Percentiles rank a stretch among this genome's conserved stretches.
Conservation (phyloP, 2,329 filamentous ascomycete genomes). For the Colletotrichum sp. region DNA sequence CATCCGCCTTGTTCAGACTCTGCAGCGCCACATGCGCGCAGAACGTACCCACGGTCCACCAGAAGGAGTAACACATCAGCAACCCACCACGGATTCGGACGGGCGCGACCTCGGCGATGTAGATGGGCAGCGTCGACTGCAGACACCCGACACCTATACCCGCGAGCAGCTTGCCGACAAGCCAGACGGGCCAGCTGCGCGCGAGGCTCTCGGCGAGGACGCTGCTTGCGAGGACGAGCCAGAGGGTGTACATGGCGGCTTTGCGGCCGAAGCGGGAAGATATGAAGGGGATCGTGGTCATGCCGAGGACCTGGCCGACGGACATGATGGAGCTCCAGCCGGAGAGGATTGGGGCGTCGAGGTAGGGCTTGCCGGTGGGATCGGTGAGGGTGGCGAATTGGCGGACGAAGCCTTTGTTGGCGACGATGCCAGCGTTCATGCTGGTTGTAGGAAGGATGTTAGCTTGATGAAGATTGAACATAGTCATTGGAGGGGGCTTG, state of each 20-base stretch:
- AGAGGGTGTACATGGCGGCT: conserved; percentile 32
- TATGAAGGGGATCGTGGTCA: conserved; percentile 30
- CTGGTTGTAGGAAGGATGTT: conserved; percentile 12
- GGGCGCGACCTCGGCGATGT: conserved; percentile 45
- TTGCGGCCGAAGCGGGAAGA: conserved; percentile 34
- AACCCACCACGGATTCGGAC: conserved; percentile 41
- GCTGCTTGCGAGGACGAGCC: conserved; percentile 35
- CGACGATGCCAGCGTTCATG: conserved; percentile 40
- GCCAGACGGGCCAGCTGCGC: conserved; percentile 42
- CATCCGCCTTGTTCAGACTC: conserved; percentile 30
- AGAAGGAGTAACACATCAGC: conserved; percentile 46
- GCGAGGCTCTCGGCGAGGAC: conserved; percentile 41
- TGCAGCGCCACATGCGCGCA: conserved; percentile 45
- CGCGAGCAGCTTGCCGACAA: conserved; percentile 35
- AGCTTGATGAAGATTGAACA: neutral
- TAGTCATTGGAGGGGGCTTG: neutral
- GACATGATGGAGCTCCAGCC: conserved; percentile 43
- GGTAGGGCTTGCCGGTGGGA: conserved; percentile 29
- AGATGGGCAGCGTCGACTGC: conserved; percentile 43
- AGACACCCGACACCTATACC: conserved; percentile 46
- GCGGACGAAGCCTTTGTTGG: conserved; percentile 42
- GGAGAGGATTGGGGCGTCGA: conserved; percentile 37
- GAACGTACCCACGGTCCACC: conserved; percentile 47
- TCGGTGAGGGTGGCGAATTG: conserved; percentile 34
- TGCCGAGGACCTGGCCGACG: conserved; percentile 43